phyloP scores from a whole-genome alignment of 2,329 filamentous ascomycete species.

The Akanthomyces uredinophilus region DNA sequence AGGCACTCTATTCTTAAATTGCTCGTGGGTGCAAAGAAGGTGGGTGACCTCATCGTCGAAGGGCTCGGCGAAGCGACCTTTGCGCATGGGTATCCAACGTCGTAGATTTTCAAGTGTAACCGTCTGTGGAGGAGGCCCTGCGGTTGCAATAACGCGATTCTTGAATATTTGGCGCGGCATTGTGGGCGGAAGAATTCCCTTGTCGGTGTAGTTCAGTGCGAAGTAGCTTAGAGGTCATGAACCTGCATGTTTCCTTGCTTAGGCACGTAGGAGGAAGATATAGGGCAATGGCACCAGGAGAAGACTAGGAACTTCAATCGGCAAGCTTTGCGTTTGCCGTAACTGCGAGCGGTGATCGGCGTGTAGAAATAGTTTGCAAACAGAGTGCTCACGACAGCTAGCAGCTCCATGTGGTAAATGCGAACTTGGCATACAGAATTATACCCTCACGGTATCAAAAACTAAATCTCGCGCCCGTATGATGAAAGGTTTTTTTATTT shows the following conservation, averaged over 20 bases:
- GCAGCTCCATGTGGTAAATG: no score
- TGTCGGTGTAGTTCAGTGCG: background rate
- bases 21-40: slow-evolving; percentile 59
- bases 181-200: background rate
- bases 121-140: slow-evolving; percentile 50
- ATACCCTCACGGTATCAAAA: no score
- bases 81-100: slow-evolving; percentile 60
- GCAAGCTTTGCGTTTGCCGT: background rate
- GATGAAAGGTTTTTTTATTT: background rate
- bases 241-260: background rate
- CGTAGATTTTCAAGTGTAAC: slow-evolving; percentile 52
- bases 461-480: background rate
- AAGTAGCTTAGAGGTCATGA: background rate
- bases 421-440: background rate
- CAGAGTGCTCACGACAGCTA: background rate
- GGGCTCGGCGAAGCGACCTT: slow-evolving; percentile 50
- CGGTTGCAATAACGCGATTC: slow-evolving; percentile 48
- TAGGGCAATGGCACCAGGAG: no score
- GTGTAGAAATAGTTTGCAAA: background rate
- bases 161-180: slow-evolving; percentile 44
- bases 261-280: no score
- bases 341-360: background rate
- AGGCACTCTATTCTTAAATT: slow-evolving; percentile 46
- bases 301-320: background rate
- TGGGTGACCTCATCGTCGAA: slow-evolving; percentile 62